Evolutionary conservation across 345 rosid genomes (phyloP), one percentile per base, ranked within the genome.

Genomic region (Acer yangbiense): DNA sequence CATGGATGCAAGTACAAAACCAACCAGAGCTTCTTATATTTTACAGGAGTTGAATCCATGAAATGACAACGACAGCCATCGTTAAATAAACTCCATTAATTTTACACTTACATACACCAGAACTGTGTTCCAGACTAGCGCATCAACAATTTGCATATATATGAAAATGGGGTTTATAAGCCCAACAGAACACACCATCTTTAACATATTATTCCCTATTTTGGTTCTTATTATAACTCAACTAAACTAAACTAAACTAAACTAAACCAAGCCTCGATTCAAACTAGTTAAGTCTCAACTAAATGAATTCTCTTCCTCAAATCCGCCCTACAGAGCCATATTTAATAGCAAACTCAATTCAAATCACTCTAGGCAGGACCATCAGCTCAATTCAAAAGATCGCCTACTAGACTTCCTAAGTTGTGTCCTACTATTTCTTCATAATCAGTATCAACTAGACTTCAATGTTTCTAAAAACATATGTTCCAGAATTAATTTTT

Each of bases 151-250:
- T 14, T 25, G 13, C 65, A 50, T 61, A 4, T 9, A 1, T 20
- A 21, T 25, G 46, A 61, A 65, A 25, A 25, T 23, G 68, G 35
- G 18, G 20, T 39, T 39, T 13, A 8, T 18, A 39, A 16, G 23
- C 50, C 70, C 20, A 5, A 32, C 17, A 67, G 20, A 23, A 21
- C 23, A n/a, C 25, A 16, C 70, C 69, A 66, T 17, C 41, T 16
- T 35, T 25, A 63, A 35, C 2, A 16, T 63, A 21, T 21, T 35
- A 68, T 44, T 73, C 58, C 61, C 48, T 25, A 23, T 43, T n/a
- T 48, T 17, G 16, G 69, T 65, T 18, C 55, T 74, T 17, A 74
- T 18, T n/a, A 48, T 29, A 73, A 73, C 68, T 73, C 68, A 16
- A 8, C 39, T 35, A 6, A 43, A 58, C 6, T 63, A 7, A 62